Percentiles rank a stretch among this genome's conserved stretches.
Evolutionary conservation across 202 grass and related monocot genomes (phyloP).

Genomic region (Thinopyrum obtusiflorum): DNA sequence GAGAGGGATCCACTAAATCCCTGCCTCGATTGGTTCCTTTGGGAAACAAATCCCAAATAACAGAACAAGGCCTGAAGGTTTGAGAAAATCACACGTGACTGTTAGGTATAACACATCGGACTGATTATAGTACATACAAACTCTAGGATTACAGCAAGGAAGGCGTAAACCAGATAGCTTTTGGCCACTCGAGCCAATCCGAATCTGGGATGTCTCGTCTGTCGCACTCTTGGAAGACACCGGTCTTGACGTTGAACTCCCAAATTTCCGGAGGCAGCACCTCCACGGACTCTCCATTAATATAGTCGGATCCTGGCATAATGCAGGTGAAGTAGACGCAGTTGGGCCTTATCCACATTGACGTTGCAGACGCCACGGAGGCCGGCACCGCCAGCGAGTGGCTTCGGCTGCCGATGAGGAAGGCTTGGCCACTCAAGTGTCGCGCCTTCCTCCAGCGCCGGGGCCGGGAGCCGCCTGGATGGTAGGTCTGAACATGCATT

Average conservation of each 20-base stretch:
- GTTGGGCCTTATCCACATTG: slow-evolving; percentile 23
- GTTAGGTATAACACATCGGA: too few species aligned
- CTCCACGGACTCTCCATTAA: neutral
- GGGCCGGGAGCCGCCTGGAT: neutral
- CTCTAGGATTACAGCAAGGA: neutral
- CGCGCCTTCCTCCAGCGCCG: neutral
- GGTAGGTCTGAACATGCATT: neutral
- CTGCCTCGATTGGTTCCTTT: too few species aligned
- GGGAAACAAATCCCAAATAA: too few species aligned
- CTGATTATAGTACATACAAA: neutral
- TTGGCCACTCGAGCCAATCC: neutral
- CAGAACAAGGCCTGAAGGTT: too few species aligned
- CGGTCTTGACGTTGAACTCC: slow-evolving; percentile 10
- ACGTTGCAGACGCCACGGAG: neutral
- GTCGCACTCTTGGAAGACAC: neutral
- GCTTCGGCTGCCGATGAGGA: slow-evolving; percentile 7
- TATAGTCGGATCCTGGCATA: slow-evolving; percentile 20
- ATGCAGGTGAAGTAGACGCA: slow-evolving; percentile 28
- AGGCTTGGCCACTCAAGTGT: neutral
- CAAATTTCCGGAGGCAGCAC: neutral
- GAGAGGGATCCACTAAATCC: too few species aligned
- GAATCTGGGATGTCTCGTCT: neutral
- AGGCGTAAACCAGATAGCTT: slow-evolving; percentile 11
- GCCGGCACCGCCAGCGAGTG: neutral
- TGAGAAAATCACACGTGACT: too few species aligned